Evolutionary conservation across 2,329 filamentous ascomycete species (phyloP).

Genomic region (Zasmidium citrigriseum): DNA sequence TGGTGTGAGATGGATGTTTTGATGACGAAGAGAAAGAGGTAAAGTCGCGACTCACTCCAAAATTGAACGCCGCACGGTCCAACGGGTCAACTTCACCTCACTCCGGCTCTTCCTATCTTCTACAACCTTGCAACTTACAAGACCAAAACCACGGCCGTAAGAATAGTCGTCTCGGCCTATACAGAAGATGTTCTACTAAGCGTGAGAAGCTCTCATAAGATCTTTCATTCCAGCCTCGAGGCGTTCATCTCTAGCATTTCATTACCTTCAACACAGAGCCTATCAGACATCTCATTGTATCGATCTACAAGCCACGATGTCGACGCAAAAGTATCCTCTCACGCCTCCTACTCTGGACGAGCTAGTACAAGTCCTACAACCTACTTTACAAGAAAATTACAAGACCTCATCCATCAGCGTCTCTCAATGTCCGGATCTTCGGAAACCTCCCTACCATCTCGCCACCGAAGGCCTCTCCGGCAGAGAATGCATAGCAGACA

Average conservation of each 20-base stretch:
- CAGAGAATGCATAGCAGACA: conserved; percentile 31
- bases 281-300: too few species aligned
- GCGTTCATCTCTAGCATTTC: too few species aligned
- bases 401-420: conserved; percentile 22
- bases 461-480: conserved; percentile 30
- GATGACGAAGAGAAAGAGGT: neutral
- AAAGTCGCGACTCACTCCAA: conserved; percentile 5
- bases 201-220: too few species aligned
- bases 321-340: conserved; percentile 25
- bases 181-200: too few species aligned
- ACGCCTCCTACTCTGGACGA: conserved; percentile 28
- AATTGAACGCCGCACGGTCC: conserved; percentile 4
- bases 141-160: neutral
- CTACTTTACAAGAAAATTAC: conserved; percentile 30
- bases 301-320: conserved; percentile 13
- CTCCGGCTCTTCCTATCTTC: neutral
- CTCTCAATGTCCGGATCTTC: conserved; percentile 29
- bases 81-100: neutral
- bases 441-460: conserved; percentile 28
- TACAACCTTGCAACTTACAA: neutral
- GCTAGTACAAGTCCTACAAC: conserved; percentile 22
- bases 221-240: too few species aligned
- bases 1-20: neutral
- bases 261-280: too few species aligned
- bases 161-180: too few species aligned